phyloP scores from a whole-genome alignment of 202 grass and related monocot species.

The Cymbopogon flexuosus region DNA sequence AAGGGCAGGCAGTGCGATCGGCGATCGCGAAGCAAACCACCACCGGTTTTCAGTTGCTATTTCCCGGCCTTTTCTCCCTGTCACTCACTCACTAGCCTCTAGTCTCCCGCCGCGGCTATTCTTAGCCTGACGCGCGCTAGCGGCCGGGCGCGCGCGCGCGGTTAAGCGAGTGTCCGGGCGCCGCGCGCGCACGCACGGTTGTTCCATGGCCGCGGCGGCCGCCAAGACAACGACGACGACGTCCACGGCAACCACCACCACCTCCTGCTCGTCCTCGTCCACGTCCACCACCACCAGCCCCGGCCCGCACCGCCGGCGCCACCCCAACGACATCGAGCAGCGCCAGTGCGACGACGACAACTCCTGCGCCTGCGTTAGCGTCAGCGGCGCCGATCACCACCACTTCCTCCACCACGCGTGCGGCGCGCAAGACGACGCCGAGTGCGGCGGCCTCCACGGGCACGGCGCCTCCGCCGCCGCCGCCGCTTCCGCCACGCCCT shows the following conservation, averaged over 20 bases:
- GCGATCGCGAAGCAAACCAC: background rate
- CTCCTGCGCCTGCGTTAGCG: background rate
- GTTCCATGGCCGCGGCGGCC: slow-evolving; percentile 40
- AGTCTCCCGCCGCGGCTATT: slow-evolving; percentile 31
- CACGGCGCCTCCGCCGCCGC: background rate
- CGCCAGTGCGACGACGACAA: background rate
- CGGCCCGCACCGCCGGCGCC: slow-evolving; percentile 50
- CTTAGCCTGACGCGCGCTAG: slow-evolving; percentile 18
- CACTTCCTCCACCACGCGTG: background rate
- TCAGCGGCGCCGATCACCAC: background rate
- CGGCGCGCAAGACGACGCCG: background rate
- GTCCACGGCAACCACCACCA: slow-evolving; percentile 14
- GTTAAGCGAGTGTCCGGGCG: no score
- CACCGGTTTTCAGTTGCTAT: slow-evolving; percentile 20
- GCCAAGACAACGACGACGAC: background rate
- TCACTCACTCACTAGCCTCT: slow-evolving; percentile 16
- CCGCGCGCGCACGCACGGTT: background rate
- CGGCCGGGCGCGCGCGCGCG: background rate
- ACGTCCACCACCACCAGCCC: slow-evolving; percentile 24
- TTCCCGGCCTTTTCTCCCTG: slow-evolving; percentile 82
- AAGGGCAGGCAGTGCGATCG: background rate
- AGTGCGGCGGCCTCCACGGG: background rate
- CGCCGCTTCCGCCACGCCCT: background rate
- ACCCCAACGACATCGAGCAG: slow-evolving; percentile 48
- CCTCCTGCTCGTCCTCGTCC: slow-evolving; percentile 1